phyloP scores from a whole-genome alignment of 2,329 filamentous ascomycete species.

The Aspergillus aculeatinus region DNA sequence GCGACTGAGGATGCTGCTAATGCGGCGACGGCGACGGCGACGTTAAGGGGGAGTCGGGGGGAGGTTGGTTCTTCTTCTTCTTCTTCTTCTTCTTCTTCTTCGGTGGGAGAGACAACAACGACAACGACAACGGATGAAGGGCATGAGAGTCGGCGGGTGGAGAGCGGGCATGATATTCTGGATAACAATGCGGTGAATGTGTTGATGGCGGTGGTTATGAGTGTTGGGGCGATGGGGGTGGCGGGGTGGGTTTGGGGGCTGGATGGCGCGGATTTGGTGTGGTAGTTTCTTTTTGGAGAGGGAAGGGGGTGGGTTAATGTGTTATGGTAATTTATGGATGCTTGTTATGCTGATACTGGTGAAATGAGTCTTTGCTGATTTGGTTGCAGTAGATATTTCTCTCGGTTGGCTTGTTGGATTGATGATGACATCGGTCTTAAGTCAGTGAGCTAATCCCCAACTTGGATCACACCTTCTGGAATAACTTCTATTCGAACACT shows the following conservation, averaged over 20 bases:
- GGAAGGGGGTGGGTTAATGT: neutral
- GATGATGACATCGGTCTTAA: too few species aligned
- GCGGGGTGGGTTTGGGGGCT: conserved; percentile 37
- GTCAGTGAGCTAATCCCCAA: too few species aligned
- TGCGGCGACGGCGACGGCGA: conserved; percentile 30
- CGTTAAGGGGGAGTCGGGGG: conserved; percentile 20
- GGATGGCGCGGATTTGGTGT: conserved; percentile 6
- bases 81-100: neutral
- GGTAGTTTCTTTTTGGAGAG: neutral
- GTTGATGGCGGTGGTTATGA: conserved; percentile 82
- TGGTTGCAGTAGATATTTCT: neutral
- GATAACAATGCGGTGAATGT: conserved; percentile 98
- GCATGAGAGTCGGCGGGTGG: conserved; percentile 60
- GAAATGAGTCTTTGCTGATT: neutral
- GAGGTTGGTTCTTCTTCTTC: too few species aligned
- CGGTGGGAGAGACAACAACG: conserved; percentile 28
- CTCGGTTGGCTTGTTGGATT: neutral
- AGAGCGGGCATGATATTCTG: conserved; percentile 70
- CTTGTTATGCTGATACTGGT: neutral
- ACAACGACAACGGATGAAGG: conserved; percentile 31
- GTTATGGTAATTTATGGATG: neutral
- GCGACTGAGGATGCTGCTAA: conserved; percentile 31
- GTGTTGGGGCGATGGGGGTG: conserved; percentile 69
- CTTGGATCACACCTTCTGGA: too few species aligned
- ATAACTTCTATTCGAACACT: too few species aligned